Evolutionary conservation across 345 rosid genomes (phyloP).

Genomic region (Brassica nigra): DNA sequence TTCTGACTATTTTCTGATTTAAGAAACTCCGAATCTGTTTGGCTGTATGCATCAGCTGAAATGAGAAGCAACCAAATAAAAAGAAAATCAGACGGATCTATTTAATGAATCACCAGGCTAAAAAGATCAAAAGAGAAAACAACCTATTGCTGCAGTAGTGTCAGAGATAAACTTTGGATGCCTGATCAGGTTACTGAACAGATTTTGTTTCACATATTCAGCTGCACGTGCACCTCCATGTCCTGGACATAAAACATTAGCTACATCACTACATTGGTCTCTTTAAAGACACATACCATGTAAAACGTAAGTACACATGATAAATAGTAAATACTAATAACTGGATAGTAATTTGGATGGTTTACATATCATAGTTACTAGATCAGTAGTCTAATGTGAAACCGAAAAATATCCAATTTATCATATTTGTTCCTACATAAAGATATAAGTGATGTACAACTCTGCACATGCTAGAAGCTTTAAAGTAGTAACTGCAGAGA

Average conservation of each 20-base stretch:
- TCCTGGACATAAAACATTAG: slow-evolving; percentile 53
- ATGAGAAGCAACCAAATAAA: slow-evolving; percentile 13
- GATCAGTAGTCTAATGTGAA: not conserved
- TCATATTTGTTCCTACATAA: not conserved
- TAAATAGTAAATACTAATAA: not conserved
- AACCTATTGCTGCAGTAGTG: slow-evolving; percentile 92
- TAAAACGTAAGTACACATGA: not conserved
- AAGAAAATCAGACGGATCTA: slow-evolving; percentile 19
- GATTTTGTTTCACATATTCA: slow-evolving; percentile 92
- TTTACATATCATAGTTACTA: not conserved
- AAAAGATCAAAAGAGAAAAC: slow-evolving; percentile 4
- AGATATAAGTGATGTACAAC: not conserved
- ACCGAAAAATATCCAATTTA: not conserved
- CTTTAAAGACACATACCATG: not conserved
- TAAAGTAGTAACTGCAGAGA: not conserved
- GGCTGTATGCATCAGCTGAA: slow-evolving; percentile 93
- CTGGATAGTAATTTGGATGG: not conserved
- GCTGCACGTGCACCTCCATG: slow-evolving; percentile 99
- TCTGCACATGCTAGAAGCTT: slow-evolving; percentile 2
- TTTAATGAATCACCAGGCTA: not conserved
- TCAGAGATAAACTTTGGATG: slow-evolving; percentile 98
- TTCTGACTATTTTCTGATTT: slow-evolving; percentile 90
- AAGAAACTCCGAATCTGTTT: slow-evolving; percentile 89
- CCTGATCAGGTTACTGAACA: slow-evolving; percentile 87
- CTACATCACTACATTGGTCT: slow-evolving; percentile 7